Evolutionary conservation across 1,284 basidiomycete species (phyloP), one percentile per base, ranked within the genome.

Genomic region (Cerioporus squamosus): DNA sequence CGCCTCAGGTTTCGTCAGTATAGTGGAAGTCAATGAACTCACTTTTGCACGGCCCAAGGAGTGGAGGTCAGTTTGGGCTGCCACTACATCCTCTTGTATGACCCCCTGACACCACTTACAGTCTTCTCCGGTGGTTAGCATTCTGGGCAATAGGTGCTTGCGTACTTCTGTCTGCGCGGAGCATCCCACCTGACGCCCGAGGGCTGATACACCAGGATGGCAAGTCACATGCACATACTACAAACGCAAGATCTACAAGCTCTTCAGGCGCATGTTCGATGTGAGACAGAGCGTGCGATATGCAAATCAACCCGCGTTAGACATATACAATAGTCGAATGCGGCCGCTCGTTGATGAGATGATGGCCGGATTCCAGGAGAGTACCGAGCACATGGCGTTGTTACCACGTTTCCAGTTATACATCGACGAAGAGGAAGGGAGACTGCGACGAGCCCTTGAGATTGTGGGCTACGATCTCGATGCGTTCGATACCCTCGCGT

Each of bases 11-110:
- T 81, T 74, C 44, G 70, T 78, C 42, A 80, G 75, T 22, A 70
- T 81, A n/a, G 73, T 75, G 15, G 80, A 81, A 57, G 75, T 79
- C 15, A 82, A 82, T 56, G 67, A 68, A 3, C 79, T 80, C 44
- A 74, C 75, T 5, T 39, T 59, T 8, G 42, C 53, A 2, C 46
- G 49, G 5, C 67, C 67, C 6, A 31, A 62, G 12, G 49, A 51
- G 14, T 68, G 67, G 67, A 68, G 66, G 67, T 67, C 33, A 31
- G 57, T n/a, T n/a, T n/a, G n/a, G n/a, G n/a, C n/a, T n/a, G n/a
- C n/a, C n/a, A n/a, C n/a, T n/a, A n/a, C n/a, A n/a, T n/a, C n/a
- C n/a, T n/a, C n/a, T n/a, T n/a, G n/a, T n/a, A n/a, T n/a, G n/a
- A n/a, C n/a, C n/a, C n/a, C n/a, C n/a, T n/a, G n/a, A n/a, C n/a